phyloP scores from a whole-genome alignment of 768 basidiomycete species.

The Tricholoma bakamatsutake region DNA sequence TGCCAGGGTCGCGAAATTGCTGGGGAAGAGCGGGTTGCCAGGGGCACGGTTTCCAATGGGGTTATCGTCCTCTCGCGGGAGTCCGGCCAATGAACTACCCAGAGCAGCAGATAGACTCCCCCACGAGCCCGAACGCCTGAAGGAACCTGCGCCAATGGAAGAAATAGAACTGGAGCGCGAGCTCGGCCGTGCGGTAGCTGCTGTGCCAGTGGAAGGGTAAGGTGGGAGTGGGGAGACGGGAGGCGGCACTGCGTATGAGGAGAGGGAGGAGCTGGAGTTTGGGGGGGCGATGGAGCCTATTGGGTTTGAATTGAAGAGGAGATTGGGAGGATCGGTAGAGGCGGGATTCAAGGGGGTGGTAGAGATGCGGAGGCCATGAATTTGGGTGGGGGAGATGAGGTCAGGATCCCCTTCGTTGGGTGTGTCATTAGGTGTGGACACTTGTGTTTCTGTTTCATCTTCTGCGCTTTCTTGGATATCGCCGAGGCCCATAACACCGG shows the following conservation, averaged over 20 bases:
- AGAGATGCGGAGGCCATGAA: conserved; percentile 54
- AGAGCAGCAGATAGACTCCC: background rate
- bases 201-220: conserved; percentile 13
- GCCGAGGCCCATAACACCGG: conserved; percentile 31
- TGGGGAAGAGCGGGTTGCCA: conserved; percentile 78
- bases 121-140: conserved; percentile 30
- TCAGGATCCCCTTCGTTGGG: conserved; percentile 13
- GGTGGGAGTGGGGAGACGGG: conserved; percentile 23
- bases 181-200: background rate
- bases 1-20: conserved; percentile 67
- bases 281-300: conserved; percentile 18
- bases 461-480: conserved; percentile 63
- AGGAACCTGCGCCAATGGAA: conserved; percentile 11
- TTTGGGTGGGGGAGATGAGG: conserved; percentile 32
- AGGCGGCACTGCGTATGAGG: conserved; percentile 10
- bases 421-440: conserved; percentile 4
- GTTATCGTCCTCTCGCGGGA: conserved; percentile 28
- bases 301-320: background rate
- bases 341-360: conserved; percentile 32
- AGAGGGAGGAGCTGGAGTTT: conserved; percentile 9
- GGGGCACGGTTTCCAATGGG: conserved; percentile 58
- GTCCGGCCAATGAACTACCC: conserved; percentile 9
- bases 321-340: background rate
- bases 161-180: conserved; percentile 11
- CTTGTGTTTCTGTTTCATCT: conserved; percentile 14